Evolutionary conservation across 129 eudicot genomes (phyloP).

Genomic region (Centrapalus pauciflorus): DNA sequence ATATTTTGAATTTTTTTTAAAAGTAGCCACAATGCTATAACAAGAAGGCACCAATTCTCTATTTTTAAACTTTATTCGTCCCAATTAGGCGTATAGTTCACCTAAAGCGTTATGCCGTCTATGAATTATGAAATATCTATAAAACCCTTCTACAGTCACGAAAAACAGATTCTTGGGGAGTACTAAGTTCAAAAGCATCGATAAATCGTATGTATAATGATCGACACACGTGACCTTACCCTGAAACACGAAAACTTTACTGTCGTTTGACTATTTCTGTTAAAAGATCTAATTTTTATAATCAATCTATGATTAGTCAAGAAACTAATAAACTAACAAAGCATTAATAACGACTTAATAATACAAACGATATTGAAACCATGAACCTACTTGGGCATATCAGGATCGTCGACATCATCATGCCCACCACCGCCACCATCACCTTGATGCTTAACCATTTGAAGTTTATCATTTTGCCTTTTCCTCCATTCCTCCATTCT

Average conservation of each 20-base stretch:
- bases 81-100: not conserved
- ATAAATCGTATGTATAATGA: too few species aligned
- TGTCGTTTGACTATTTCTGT: not conserved
- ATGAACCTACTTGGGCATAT: constrained; percentile 75
- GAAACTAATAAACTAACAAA: not conserved
- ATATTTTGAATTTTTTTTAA: too few species aligned
- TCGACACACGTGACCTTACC: not conserved
- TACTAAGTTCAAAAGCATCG: not conserved
- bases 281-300: not conserved
- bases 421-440: constrained; percentile 40
- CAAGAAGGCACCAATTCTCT: too few species aligned
- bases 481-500: constrained; percentile 98
- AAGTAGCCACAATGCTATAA: too few species aligned
- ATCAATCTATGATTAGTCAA: not conserved
- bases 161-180: not conserved
- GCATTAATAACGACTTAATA: not conserved
- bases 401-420: constrained; percentile 71
- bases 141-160: not conserved
- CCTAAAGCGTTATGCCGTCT: not conserved
- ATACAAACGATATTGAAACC: not conserved
- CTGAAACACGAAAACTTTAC: not conserved
- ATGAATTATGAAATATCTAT: not conserved
- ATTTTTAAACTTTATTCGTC: too few species aligned
- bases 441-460: constrained; percentile 79
- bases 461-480: constrained; percentile 81